Evolutionary conservation across 192 early-diverging fungal genomes (phyloP).

Genomic region (Phlyctochytrium bullatum): DNA sequence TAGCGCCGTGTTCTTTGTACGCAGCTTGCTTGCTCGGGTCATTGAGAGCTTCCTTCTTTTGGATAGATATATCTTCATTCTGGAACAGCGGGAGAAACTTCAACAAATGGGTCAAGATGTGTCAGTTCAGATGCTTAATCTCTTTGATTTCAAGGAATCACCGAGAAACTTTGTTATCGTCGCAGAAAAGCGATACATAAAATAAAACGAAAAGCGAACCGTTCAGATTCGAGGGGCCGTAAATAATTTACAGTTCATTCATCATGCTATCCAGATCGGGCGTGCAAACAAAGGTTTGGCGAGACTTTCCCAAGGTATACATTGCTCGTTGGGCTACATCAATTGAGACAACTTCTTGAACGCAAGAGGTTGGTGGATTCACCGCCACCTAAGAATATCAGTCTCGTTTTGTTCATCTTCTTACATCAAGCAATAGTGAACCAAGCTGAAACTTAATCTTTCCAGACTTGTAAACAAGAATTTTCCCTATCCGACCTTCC

Average conservation of each 20-base stretch:
- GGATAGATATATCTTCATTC: conserved; percentile 14
- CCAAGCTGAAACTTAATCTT: conserved; percentile 65
- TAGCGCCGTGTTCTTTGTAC: conserved; percentile 14
- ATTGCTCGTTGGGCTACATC: conserved; percentile 48
- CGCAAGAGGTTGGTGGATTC: conserved; percentile 53
- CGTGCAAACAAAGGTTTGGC: conserved; percentile 56
- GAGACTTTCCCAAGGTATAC: conserved; percentile 57
- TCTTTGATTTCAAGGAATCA: conserved; percentile 24
- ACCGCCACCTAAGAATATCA: conserved; percentile 28
- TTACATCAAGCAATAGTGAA: conserved; percentile 58
- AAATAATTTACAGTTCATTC: no score
- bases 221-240: no score
- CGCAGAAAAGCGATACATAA: conserved; percentile 13
- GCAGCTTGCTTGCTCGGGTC: conserved; percentile 24
- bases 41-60: conserved; percentile 24
- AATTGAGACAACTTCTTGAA: conserved; percentile 61
- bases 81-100: conserved; percentile 7
- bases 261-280: conserved; percentile 53
- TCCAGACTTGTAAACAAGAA: conserved; percentile 62
- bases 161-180: conserved; percentile 28
- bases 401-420: conserved; percentile 2
- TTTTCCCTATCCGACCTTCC: conserved; percentile 58
- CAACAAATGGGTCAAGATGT: neutral
- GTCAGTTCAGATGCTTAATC: conserved; percentile 15
- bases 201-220: no score